Percentiles rank a stretch among this genome's conserved stretches.
Conservation (phyloP, 371 early-diverging fungal species). For the Circinella umbellata region DNA sequence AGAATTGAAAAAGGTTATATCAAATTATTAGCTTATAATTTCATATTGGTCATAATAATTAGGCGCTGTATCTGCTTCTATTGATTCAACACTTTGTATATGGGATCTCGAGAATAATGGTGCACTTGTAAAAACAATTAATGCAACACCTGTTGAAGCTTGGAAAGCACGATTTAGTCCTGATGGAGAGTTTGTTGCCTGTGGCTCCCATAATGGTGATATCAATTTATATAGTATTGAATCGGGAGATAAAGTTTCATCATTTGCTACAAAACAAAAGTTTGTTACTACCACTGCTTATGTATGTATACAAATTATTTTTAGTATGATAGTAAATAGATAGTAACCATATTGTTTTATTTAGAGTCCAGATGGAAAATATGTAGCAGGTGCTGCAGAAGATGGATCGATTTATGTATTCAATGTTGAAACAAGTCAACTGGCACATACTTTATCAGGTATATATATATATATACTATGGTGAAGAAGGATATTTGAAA, state of each 20-base stretch:
- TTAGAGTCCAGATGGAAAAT: conserved; percentile 80
- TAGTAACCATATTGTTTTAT: no score
- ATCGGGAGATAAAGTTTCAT: conserved; percentile 61
- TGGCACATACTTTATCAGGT: conserved; percentile 71
- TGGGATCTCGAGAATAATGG: conserved; percentile 72
- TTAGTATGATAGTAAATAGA: no score
- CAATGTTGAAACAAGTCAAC: conserved; percentile 70
- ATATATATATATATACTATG: conserved; percentile 15
- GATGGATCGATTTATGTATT: conserved; percentile 80
- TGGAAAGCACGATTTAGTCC: conserved; percentile 80
- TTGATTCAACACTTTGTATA: conserved; percentile 79
- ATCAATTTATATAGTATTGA: conserved; percentile 73
- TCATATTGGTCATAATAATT: background rate
- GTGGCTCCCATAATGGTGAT: conserved; percentile 79
- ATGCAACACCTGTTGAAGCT: conserved; percentile 73
- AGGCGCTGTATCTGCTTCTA: conserved; percentile 78
- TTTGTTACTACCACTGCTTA: conserved; percentile 81
- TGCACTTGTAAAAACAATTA: conserved; percentile 59
- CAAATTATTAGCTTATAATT: no score
- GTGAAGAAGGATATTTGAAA: no score
- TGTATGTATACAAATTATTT: conserved; percentile 46
- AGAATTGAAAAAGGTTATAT: no score
- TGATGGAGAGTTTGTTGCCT: conserved; percentile 71
- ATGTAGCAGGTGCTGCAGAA: conserved; percentile 79
- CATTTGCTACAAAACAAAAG: conserved; percentile 72